A percentile compares a stretch with the other conserved stretches of the same genome.
phyloP scores from a whole-genome alignment of 768 basidiomycete species.

The Hydnomerulius pinastri region DNA sequence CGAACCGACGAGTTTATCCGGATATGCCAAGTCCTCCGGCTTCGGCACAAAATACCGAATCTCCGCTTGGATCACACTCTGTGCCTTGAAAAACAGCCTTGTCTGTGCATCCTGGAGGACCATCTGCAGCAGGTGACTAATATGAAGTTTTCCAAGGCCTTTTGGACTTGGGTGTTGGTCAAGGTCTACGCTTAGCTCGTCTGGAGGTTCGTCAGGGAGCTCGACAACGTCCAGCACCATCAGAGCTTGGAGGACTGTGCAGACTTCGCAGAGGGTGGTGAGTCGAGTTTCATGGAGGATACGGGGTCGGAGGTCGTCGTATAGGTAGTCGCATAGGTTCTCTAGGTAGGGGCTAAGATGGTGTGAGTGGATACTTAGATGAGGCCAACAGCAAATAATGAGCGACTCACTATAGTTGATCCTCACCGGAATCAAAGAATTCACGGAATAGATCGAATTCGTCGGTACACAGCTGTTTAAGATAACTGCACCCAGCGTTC shows the following conservation, averaged over 20 bases:
- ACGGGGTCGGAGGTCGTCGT: conserved; percentile 93
- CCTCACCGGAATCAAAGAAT: conserved; percentile 88
- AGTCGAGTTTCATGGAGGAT: conserved; percentile 92
- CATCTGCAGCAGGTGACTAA: conserved; percentile 81
- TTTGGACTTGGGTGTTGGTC: conserved; percentile 35
- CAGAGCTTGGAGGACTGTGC: conserved; percentile 92
- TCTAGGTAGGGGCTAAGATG: conserved; percentile 80
- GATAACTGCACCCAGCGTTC: conserved; percentile 85
- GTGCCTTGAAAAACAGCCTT: conserved; percentile 92
- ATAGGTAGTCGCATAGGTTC: conserved; percentile 89
- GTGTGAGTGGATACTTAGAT: conserved; percentile 10
- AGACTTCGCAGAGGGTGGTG: conserved; percentile 88
- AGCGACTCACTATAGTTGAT: conserved; percentile 62
- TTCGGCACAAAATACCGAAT: conserved; percentile 82
- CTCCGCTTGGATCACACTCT: conserved; percentile 86
- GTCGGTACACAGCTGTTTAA: conserved; percentile 88
- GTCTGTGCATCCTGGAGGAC: conserved; percentile 97
- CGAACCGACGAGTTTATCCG: conserved; percentile 75
- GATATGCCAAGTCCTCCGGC: conserved; percentile 82
- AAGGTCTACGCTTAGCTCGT: conserved; percentile 40
- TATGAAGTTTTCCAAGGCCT: conserved; percentile 67
- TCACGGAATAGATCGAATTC: conserved; percentile 85
- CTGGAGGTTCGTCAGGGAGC: conserved; percentile 30
- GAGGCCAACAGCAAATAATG: not conserved
- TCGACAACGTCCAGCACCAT: conserved; percentile 86